A percentile compares a stretch with the other conserved stretches of the same genome.
These are phyloP conservation scores for Debaryomyces fabryi DNA, from an alignment of 1,139 yeast species.

Conservation along the genomic window DNA sequence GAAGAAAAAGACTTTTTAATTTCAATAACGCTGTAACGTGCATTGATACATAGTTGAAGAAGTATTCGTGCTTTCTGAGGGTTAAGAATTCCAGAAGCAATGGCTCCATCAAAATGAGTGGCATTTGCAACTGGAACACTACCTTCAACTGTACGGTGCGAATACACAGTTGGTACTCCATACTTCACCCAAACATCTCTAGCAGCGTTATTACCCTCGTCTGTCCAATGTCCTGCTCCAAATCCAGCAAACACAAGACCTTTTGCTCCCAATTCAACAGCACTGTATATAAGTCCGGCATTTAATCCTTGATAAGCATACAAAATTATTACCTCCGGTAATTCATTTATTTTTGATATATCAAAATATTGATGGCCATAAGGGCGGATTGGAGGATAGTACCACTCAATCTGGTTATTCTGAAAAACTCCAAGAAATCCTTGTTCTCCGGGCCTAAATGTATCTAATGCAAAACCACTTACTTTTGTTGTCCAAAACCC, in stretches of 20 bases:
- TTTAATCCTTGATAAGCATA: slow-evolving; percentile 66
- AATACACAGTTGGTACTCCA: slow-evolving; percentile 58
- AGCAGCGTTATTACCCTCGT: slow-evolving; percentile 48
- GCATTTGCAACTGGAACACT: slow-evolving; percentile 42
- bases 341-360: slow-evolving; percentile 15
- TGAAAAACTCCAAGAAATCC: slow-evolving; percentile 73
- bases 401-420: slow-evolving; percentile 63
- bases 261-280: slow-evolving; percentile 43
- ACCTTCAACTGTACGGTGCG: slow-evolving; percentile 68
- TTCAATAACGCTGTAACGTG: slow-evolving; percentile 39
- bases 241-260: slow-evolving; percentile 69
- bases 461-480: slow-evolving; percentile 68
- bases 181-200: slow-evolving; percentile 30
- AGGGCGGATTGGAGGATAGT: slow-evolving; percentile 64
- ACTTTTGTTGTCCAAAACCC: slow-evolving; percentile 72
- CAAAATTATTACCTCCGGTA: slow-evolving; percentile 51
- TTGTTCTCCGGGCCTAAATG: slow-evolving; percentile 67
- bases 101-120: slow-evolving; percentile 7
- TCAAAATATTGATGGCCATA: slow-evolving; percentile 51
- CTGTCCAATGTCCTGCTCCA: slow-evolving; percentile 71
- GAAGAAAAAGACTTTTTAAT: slow-evolving; percentile 51
- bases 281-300: slow-evolving; percentile 46
- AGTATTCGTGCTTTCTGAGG: slow-evolving; percentile 68
- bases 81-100: slow-evolving; percentile 68
- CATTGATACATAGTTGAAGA: slow-evolving; percentile 58